phyloP scores from a whole-genome alignment of 306 rosid species.

The Acacia acuminata region DNA sequence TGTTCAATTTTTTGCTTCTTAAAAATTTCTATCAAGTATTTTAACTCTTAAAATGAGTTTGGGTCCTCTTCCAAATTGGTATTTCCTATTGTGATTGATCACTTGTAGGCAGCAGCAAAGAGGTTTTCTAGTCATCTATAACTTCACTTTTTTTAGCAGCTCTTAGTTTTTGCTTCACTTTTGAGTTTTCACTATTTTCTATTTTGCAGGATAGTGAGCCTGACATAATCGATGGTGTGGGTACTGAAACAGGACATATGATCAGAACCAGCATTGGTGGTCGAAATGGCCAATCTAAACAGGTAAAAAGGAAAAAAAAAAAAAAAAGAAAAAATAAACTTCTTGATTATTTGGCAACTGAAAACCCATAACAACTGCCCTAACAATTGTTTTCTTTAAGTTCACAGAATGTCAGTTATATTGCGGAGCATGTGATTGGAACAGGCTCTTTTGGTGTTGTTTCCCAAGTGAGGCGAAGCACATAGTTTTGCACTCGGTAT shows the following conservation, averaged over 20 bases:
- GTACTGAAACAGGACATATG: slow-evolving; percentile 92
- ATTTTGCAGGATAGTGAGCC: slow-evolving; percentile 84
- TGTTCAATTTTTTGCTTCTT: slow-evolving; percentile 12
- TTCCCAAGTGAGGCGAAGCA: slow-evolving; percentile 62
- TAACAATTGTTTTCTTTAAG: slow-evolving; percentile 28
- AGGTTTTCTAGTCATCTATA: not conserved
- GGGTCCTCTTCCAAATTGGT: not conserved
- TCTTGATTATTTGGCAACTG: slow-evolving; percentile 9
- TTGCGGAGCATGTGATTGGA: slow-evolving; percentile 91
- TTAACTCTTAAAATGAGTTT: not conserved
- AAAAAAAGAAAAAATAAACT: not conserved
- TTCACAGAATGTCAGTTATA: slow-evolving; percentile 76
- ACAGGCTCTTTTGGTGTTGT: slow-evolving; percentile 99
- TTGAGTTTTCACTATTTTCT: slow-evolving; percentile 30
- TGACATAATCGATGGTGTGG: slow-evolving; percentile 82
- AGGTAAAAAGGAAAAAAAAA: too few relatives aligned
- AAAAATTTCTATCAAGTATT: slow-evolving; percentile 11
- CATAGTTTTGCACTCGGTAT: slow-evolving; percentile 20
- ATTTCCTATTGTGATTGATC: slow-evolving; percentile 20
- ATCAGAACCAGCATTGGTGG: slow-evolving; percentile 84
- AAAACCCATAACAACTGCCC: slow-evolving; percentile 3
- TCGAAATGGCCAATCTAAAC: slow-evolving; percentile 87
- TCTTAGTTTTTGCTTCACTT: slow-evolving; percentile 3
- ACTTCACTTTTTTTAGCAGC: not conserved
- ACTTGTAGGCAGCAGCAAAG: not conserved